Conservation (phyloP, 2,329 filamentous ascomycete species). For the Lecanicillium sp. region DNA sequence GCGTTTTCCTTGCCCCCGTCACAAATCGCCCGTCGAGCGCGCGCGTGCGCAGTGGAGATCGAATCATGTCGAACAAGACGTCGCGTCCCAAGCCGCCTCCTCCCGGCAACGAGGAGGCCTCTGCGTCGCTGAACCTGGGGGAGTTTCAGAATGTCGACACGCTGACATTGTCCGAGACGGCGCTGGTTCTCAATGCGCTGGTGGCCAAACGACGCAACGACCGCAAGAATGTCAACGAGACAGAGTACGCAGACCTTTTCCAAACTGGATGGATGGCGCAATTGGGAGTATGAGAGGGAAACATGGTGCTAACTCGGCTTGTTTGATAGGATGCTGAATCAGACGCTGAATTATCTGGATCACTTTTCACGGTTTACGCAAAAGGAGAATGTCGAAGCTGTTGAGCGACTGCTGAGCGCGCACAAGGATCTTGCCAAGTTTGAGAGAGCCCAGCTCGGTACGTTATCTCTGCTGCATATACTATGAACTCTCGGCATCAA, state of each 20-base stretch:
- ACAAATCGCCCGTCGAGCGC: too few relatives aligned
- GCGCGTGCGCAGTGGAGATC: too few relatives aligned
- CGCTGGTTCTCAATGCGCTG: constrained; percentile 85
- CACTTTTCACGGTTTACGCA: constrained; percentile 94
- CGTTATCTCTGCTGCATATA: constrained; percentile 13
- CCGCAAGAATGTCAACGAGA: constrained; percentile 76
- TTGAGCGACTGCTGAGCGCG: constrained; percentile 75
- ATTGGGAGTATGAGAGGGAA: background rate
- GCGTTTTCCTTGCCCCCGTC: too few relatives aligned
- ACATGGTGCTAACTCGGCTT: constrained; percentile 4
- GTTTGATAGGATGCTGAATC: constrained; percentile 59
- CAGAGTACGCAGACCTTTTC: constrained; percentile 53
- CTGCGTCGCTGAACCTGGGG: constrained; percentile 73
- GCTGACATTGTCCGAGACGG: constrained; percentile 84
- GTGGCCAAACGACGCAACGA: constrained; percentile 72
- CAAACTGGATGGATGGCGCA: background rate
- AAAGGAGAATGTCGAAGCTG: constrained; percentile 89
- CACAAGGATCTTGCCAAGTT: constrained; percentile 81
- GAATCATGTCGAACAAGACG: constrained; percentile 39
- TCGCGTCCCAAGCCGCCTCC: constrained; percentile 62
- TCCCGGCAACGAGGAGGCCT: constrained; percentile 81
- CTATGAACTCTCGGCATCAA: too few relatives aligned
- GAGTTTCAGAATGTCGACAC: constrained; percentile 91
- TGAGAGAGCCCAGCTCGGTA: constrained; percentile 87
- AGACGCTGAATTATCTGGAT: constrained; percentile 88